These are phyloP conservation scores for Aspergillus sclerotioniger DNA, from an alignment of 495 filamentous ascomycete genomes.

Conservation along the genomic window DNA sequence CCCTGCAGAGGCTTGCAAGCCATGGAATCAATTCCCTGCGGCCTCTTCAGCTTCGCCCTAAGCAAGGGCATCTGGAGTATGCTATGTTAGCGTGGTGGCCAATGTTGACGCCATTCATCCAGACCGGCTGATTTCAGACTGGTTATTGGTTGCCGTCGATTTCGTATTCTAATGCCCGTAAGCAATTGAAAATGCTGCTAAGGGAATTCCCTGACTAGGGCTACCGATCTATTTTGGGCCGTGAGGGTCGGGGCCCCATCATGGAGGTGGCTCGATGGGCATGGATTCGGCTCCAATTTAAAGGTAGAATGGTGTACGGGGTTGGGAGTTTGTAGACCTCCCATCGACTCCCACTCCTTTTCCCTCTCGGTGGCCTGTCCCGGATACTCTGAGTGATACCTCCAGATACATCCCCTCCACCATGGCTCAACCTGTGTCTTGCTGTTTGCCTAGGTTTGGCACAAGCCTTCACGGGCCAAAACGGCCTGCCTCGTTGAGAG, in stretches of 20 bases:
- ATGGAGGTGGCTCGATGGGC: background rate
- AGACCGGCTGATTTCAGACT: background rate
- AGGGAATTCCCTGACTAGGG: constrained; percentile 12
- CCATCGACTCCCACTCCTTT: background rate
- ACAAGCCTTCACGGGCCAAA: constrained; percentile 30
- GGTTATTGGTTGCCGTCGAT: constrained; percentile 12
- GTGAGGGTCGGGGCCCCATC: constrained; percentile 8
- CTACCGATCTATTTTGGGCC: constrained; percentile 15
- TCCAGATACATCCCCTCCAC: constrained; percentile 12
- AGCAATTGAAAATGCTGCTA: constrained; percentile 8
- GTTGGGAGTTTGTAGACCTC: background rate
- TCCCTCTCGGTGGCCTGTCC: background rate
- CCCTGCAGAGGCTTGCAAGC: constrained; percentile 4
- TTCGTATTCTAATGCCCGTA: constrained; percentile 10
- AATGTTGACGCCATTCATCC: background rate
- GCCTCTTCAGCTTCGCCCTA: constrained; percentile 8
- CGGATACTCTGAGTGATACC: background rate
- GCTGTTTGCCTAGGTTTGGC: constrained; percentile 38
- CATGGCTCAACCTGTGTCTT: constrained; percentile 40
- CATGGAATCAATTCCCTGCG: constrained; percentile 2
- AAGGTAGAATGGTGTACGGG: constrained; percentile 9
- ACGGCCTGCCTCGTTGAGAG: constrained; percentile 39
- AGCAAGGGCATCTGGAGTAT: constrained; percentile 14
- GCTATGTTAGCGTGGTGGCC: constrained; percentile 1
- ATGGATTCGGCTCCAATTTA: constrained; percentile 16